Evolutionary conservation across 208 protist species (phyloP).

Genomic region (Kentomonas sorsogonicus): DNA sequence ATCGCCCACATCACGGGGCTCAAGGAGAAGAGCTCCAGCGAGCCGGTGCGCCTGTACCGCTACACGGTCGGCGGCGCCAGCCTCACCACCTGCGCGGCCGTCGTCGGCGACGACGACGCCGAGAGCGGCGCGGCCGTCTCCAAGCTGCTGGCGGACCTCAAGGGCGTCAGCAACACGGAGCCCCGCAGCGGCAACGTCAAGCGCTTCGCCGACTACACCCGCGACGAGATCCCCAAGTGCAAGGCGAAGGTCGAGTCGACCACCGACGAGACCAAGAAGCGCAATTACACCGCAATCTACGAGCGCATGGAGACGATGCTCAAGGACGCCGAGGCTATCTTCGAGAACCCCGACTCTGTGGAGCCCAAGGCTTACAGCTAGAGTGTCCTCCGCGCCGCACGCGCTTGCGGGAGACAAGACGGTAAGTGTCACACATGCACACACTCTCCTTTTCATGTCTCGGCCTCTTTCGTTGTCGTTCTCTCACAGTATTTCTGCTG

Average conservation of each 20-base stretch:
- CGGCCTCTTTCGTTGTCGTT: no score
- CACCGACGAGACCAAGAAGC: constrained; percentile 33
- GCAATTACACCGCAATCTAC: constrained; percentile 28
- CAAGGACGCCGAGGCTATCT: constrained; percentile 59
- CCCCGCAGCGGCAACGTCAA: constrained; percentile 77
- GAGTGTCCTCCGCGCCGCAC: no score
- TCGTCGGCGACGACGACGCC: constrained; percentile 31
- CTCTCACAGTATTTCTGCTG: no score
- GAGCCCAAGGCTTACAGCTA: constrained; percentile 44
- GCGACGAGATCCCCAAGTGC: constrained; percentile 47
- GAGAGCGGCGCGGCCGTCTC: constrained; percentile 25
- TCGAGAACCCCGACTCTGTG: constrained; percentile 32
- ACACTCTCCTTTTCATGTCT: no score
- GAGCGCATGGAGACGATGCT: constrained; percentile 75
- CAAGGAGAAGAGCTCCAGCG: constrained; percentile 40
- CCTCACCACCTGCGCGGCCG: constrained; percentile 27
- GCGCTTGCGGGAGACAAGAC: neutral
- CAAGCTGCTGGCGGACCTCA: constrained; percentile 26
- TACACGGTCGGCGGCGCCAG: constrained; percentile 67
- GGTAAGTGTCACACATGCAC: no score
- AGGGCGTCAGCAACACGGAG: constrained; percentile 43
- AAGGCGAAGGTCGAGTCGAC: constrained; percentile 32
- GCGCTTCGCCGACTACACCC: constrained; percentile 69
- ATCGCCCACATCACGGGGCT: constrained; percentile 39
- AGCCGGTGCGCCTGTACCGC: constrained; percentile 49